These are phyloP conservation scores for Globisporangium okanoganense DNA, from an alignment of 352 stramenopile genomes.

Conservation along the genomic window DNA sequence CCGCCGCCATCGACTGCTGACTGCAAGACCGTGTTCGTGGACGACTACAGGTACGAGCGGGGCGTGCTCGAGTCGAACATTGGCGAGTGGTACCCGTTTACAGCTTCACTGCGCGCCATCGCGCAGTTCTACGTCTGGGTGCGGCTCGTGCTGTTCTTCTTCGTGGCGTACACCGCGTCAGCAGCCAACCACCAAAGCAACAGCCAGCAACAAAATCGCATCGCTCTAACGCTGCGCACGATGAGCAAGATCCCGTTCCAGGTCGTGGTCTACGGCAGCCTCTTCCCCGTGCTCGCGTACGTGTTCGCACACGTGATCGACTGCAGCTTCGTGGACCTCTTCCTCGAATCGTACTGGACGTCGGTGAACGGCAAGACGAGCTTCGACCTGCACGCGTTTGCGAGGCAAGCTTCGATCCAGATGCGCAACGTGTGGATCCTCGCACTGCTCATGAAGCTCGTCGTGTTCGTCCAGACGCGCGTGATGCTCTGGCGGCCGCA, in stretches of 20 bases:
- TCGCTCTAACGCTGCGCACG: conserved; percentile 8
- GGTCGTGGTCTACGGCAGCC: conserved; percentile 46
- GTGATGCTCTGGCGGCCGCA: conserved; percentile 16
- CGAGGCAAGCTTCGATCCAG: conserved; percentile 28
- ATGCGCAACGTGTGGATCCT: conserved; percentile 48
- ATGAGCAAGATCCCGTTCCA: conserved; percentile 46
- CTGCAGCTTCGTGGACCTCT: conserved; percentile 32
- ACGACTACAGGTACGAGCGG: conserved; percentile 54
- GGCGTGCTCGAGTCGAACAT: conserved; percentile 29
- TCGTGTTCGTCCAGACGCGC: conserved; percentile 14
- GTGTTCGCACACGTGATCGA: conserved; percentile 35
- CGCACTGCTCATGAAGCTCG: conserved; percentile 26
- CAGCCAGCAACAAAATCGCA: not conserved
- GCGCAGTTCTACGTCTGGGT: conserved; percentile 50
- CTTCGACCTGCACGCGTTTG: conserved; percentile 26
- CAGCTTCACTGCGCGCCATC: conserved; percentile 22
- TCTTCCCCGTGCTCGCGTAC: conserved; percentile 37
- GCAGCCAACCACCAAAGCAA: no score
- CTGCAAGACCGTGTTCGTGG: conserved; percentile 37
- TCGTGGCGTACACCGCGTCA: conserved; percentile 19
- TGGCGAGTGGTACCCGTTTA: conserved; percentile 29
- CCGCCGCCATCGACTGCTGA: not conserved
- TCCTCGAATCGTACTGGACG: conserved; percentile 34
- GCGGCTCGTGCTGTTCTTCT: conserved; percentile 30
- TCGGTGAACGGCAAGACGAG: conserved; percentile 15